Evolutionary conservation across 352 stramenopile species (phyloP), one percentile per base, ranked within the genome.

Genomic region (Saprolegnia parasitica): DNA sequence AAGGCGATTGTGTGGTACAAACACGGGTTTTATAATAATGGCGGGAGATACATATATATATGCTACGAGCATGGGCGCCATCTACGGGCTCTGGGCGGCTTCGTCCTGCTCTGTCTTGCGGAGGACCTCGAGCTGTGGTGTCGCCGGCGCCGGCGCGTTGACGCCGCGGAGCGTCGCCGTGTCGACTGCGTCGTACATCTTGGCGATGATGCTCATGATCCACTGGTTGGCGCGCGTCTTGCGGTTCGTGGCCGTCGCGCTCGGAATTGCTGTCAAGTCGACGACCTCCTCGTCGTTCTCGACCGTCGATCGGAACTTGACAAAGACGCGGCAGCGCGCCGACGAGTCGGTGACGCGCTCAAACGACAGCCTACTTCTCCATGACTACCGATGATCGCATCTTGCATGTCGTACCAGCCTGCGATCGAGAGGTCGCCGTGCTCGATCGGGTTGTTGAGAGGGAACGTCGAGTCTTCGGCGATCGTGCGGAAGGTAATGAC

Each of bases 151-250:
- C 3, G 52, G 52, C 2, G 52, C 52, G 35, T 60, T 60, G 35
- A 60, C 52, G 8, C 52, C 52, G 35, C 52, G 52, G 13, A 60
- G 52, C 24, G 52, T 60, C 13, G 52, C 52, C n/a, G 52, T 60
- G 37, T 70, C 55, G 63, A 70, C 46, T 0, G 63, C 42, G 29
- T 52, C 55, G 46, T 61, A 70, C 63, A 70, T 70, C 37, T 61
- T 70, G 21, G 49, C 35, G 29, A 70, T 70, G 39, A 70, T 52
- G 54, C 63, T 70, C 63, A 70, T 70, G 54, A 70, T 70, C 63
- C 63, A 70, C 32, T 70, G 63, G 50, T 70, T 70, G 2, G 63
- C 63, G 15, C 55, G 63, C 8, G 63, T 70, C 23, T 70, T 70
- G 10, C 54, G 29, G 24, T 52, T 62, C 2, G 45, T 23, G 3